These are phyloP conservation scores for Lachnellula cervina DNA, from an alignment of 2,329 filamentous ascomycete species.

Conservation along the genomic window DNA sequence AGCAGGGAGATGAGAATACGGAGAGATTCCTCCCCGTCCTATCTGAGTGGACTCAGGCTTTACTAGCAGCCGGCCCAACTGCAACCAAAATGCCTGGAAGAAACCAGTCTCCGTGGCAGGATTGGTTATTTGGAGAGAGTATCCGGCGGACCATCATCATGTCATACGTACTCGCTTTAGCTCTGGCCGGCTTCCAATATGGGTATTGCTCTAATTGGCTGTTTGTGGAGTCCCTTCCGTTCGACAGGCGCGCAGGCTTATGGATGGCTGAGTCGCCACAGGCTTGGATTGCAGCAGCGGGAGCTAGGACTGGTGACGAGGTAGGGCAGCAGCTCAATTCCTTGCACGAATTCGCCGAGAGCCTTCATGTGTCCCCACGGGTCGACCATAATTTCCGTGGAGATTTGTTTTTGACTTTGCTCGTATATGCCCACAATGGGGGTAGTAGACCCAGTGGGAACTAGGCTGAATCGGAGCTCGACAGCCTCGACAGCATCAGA, in stretches of 20 bases:
- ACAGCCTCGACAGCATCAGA: neutral
- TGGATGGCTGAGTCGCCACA: slow-evolving; percentile 11
- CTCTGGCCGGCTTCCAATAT: slow-evolving; percentile 3
- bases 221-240: slow-evolving; percentile 12
- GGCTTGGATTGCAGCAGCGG: slow-evolving; percentile 10
- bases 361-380: neutral
- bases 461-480: slow-evolving; percentile 1
- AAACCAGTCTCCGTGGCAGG: slow-evolving; percentile 9
- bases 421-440: slow-evolving; percentile 4
- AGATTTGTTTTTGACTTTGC: slow-evolving; percentile 5
- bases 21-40: slow-evolving; percentile 3
- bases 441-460: slow-evolving; percentile 3
- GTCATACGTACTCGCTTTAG: slow-evolving; percentile 6
- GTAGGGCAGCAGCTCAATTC: slow-evolving; percentile 5
- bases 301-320: slow-evolving; percentile 3
- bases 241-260: slow-evolving; percentile 8
- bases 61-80: slow-evolving; percentile 1
- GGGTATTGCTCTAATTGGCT: slow-evolving; percentile 13
- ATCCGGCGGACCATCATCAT: slow-evolving; percentile 11
- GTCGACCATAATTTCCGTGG: neutral
- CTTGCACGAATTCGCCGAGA: slow-evolving; percentile 6
- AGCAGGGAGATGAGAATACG: neutral
- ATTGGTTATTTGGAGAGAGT: slow-evolving; percentile 11
- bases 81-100: slow-evolving; percentile 1
- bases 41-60: slow-evolving; percentile 10